These are phyloP conservation scores for Lachnellula cervina DNA, from an alignment of 2,329 filamentous ascomycete genomes.

Conservation along the genomic window DNA sequence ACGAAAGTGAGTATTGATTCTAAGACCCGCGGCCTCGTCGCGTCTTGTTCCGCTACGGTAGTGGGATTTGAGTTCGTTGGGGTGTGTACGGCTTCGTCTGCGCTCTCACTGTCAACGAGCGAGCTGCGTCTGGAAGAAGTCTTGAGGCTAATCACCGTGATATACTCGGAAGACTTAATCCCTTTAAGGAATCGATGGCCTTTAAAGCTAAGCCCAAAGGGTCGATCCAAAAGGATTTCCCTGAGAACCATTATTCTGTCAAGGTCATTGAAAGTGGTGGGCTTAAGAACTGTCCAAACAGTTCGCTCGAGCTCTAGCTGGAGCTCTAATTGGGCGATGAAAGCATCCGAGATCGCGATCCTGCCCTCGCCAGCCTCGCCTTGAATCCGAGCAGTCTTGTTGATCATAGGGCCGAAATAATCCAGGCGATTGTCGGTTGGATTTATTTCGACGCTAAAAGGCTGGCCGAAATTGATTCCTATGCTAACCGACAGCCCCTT, in stretches of 20 bases:
- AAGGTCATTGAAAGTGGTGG: background rate
- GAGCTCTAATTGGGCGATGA: background rate
- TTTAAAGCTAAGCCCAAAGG: background rate
- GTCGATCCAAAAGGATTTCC: background rate
- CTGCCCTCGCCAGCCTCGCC: constrained; percentile 3
- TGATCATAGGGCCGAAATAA: constrained; percentile 5
- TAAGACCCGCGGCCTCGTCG: too few relatives aligned
- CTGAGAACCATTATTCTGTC: background rate
- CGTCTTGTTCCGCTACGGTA: too few relatives aligned
- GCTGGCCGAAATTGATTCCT: constrained; percentile 8
- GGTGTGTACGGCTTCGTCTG: too few relatives aligned
- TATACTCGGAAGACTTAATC: too few relatives aligned
- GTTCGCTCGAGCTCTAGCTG: background rate
- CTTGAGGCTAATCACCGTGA: too few relatives aligned
- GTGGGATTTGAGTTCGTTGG: too few relatives aligned
- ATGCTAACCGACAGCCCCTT: constrained; percentile 4
- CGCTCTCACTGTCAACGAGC: too few relatives aligned
- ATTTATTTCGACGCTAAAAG: background rate
- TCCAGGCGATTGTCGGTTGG: constrained; percentile 2
- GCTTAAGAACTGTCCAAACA: background rate
- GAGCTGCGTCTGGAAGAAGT: too few relatives aligned
- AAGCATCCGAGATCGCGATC: constrained; percentile 10
- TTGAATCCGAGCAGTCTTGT: constrained; percentile 3
- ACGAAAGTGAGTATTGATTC: too few relatives aligned
- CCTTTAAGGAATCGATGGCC: too few relatives aligned